phyloP scores from a whole-genome alignment of 495 filamentous ascomycete species.

The Oleoguttula mirabilis region DNA sequence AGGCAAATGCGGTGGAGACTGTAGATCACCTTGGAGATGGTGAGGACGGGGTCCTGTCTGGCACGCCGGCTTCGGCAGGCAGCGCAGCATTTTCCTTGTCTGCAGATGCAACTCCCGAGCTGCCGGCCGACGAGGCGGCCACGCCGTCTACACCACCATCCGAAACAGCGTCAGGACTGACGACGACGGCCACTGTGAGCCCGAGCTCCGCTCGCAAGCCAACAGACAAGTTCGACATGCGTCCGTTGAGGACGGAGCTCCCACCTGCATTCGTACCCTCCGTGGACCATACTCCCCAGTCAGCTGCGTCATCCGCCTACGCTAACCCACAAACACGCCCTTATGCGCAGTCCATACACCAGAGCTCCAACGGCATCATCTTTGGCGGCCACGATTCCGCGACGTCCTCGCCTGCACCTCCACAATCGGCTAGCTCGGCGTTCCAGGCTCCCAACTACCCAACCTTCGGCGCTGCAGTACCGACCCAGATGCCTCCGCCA shows the following conservation, averaged over 20 bases:
- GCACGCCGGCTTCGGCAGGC: too few species aligned
- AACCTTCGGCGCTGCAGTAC: not conserved
- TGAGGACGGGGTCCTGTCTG: too few species aligned
- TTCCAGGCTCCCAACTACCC: conserved; percentile 16
- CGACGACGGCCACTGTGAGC: not conserved
- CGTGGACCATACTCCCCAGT: conserved; percentile 13
- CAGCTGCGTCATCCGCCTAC: conserved; percentile 13
- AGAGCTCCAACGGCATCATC: conserved; percentile 24
- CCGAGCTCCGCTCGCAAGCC: conserved; percentile 3
- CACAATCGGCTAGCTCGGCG: conserved; percentile 11
- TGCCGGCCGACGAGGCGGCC: too few species aligned
- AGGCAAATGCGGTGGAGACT: not conserved
- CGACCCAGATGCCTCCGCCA: conserved; percentile 16
- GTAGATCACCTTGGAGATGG: too few species aligned
- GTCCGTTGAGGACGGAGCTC: conserved; percentile 14
- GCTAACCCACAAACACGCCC: not conserved
- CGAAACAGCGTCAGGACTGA: too few species aligned
- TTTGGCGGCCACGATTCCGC: conserved; percentile 28
- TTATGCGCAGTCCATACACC: conserved; percentile 19
- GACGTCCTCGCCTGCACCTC: conserved; percentile 25
- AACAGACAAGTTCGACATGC: conserved; percentile 9
- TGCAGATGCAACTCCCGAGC: too few species aligned
- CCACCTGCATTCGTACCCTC: conserved; percentile 26
- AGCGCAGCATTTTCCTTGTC: too few species aligned
- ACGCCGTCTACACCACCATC: too few species aligned